Conservation (phyloP, 177 flowering plant species). For the Tripterygium wilfordii region DNA sequence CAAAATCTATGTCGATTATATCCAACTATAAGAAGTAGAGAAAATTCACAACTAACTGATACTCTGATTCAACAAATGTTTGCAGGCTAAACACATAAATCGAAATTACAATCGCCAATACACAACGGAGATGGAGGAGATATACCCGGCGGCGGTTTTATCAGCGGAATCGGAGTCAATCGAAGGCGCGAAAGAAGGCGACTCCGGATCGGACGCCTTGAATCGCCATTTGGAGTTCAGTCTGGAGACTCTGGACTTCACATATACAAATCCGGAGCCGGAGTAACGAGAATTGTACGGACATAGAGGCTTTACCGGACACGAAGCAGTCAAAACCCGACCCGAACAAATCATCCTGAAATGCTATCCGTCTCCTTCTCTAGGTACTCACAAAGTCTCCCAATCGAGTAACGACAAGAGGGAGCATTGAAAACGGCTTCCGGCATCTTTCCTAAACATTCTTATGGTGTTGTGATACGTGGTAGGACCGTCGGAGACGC, state of each 20-base stretch:
- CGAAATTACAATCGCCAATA: background rate
- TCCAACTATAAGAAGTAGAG: too few species aligned
- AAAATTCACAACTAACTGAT: too few species aligned
- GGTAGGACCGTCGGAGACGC: too few species aligned
- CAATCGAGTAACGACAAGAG: conserved; percentile 1
- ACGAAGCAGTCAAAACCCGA: conserved; percentile 27
- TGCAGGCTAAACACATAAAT: too few species aligned
- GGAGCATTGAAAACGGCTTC: background rate
- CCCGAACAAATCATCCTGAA: conserved; percentile 32
- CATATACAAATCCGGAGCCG: conserved; percentile 12
- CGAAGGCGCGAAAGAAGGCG: conserved; percentile 44
- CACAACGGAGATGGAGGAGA: background rate
- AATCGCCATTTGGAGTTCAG: conserved; percentile 31
- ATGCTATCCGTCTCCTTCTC: background rate
- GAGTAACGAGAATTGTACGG: conserved; percentile 3
- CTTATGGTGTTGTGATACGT: too few species aligned
- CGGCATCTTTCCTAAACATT: too few species aligned
- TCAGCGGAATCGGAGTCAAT: conserved; percentile 40
- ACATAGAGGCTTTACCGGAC: conserved; percentile 16
- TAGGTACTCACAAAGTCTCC: background rate
- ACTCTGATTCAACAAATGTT: too few species aligned
- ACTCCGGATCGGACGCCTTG: conserved; percentile 41
- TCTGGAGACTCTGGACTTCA: conserved; percentile 11
- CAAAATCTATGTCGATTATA: too few species aligned
- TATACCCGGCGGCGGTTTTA: conserved; percentile 39